A percentile compares a stretch with the other conserved stretches of the same genome.
Conservation (phyloP, 345 rosid genomes). For the Psidium friedrichsthalianum region DNA sequence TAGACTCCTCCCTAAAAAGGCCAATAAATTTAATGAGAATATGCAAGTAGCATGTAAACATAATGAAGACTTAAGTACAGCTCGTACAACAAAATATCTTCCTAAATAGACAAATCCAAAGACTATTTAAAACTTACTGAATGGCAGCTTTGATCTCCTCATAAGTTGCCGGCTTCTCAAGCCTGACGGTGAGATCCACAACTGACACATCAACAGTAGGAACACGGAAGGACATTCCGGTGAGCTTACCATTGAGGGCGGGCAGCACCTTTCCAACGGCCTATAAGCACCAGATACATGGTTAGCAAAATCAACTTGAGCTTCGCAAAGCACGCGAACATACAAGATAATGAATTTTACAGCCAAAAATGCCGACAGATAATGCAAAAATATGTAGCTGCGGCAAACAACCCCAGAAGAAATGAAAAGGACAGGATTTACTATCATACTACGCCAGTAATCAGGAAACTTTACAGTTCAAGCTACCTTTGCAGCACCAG, state of each 20-base stretch:
- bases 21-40: background rate
- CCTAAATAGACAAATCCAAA: background rate
- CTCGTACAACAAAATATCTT: background rate
- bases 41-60: background rate
- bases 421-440: background rate
- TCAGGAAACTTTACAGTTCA: background rate
- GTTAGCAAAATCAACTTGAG: background rate
- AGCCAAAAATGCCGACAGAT: background rate
- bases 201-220: slow-evolving; percentile 89
- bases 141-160: slow-evolving; percentile 64
- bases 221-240: slow-evolving; percentile 97
- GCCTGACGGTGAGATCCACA: slow-evolving; percentile 82
- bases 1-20: slow-evolving; percentile 51
- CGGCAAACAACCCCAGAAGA: background rate
- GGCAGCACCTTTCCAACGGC: slow-evolving; percentile 90
- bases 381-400: background rate
- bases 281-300: slow-evolving; percentile 5
- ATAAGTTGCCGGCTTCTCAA: slow-evolving; percentile 61
- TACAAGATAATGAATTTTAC: background rate
- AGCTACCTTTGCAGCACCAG: slow-evolving; percentile 84
- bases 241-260: slow-evolving; percentile 61
- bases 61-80: background rate
- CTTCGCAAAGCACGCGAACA: background rate
- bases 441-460: background rate
- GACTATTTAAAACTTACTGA: slow-evolving; percentile 24